Base-by-base conservation (phyloP, 768 basidiomycete genomes). In the Auricularia heimuer region DNA sequence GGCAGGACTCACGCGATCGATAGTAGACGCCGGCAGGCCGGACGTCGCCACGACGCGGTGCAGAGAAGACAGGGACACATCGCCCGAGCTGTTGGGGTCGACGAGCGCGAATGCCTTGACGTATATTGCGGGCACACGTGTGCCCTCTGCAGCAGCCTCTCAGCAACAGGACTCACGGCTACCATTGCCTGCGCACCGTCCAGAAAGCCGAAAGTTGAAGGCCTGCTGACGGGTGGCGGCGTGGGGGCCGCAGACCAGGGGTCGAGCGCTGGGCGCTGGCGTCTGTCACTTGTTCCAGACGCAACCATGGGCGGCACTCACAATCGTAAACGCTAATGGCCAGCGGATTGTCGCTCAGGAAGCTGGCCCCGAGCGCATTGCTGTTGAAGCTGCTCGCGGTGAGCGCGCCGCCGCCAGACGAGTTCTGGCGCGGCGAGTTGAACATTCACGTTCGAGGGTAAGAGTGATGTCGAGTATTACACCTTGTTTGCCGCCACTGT, bases 41-140 rank as follows among this genome's bases (percentile, higher is more conserved):
- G 93, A 90, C 1, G 92, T 90, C 36, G 82, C 78, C 35, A 97
- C 77, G 37, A 94, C 84, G 51, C 94, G 83, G 60, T 92, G 91
- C 47, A 96, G 78, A 0, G 91, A 82, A 69, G 87, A 90, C 44
- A 97, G 85, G 18, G 93, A 94, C 2, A 85, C 84, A 71, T 93
- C 90, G 58, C 91, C 92, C 12, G 83, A 77, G 67, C 83, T 83
- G 36, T 70, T 79, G n/a, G 84, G 80, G 74, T 94, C 91, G 35
- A 92, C 86, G 6, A 85, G 79, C 39, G 83, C 80, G 70, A 90
- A 91, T 11, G 93, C 84, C 58, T 80, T 80, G 66, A 84, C 82
- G 76, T 97, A 97, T 61, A 88, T 80, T 18, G 84, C 75, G 33
- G 94, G 94, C 12, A 93, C 86, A 29, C 85, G 87, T 54, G 90